Evolutionary conservation across 2,329 filamentous ascomycete species (phyloP).

Genomic region (Microsporum ferrugineum): DNA sequence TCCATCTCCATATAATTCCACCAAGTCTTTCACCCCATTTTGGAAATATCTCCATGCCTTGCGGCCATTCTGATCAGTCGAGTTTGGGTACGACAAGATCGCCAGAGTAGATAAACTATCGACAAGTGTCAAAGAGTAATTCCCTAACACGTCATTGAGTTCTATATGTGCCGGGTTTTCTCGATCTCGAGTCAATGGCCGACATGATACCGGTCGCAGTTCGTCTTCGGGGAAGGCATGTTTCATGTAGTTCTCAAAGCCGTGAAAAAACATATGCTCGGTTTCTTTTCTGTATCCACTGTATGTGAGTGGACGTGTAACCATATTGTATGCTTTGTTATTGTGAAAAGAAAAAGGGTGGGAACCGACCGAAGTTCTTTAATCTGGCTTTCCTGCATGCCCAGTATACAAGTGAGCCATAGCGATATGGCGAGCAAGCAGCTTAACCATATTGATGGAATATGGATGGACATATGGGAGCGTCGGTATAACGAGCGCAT

Average conservation of each 20-base stretch:
- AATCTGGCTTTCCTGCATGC: slow-evolving; percentile 27
- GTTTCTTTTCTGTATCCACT: slow-evolving; percentile 31
- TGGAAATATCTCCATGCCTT: slow-evolving; percentile 67
- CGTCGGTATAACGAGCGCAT: slow-evolving; percentile 34
- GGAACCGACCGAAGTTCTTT: slow-evolving; percentile 26
- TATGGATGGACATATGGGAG: slow-evolving; percentile 26
- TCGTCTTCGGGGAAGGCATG: slow-evolving; percentile 94
- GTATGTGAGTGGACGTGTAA: background rate
- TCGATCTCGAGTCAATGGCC: slow-evolving; percentile 70
- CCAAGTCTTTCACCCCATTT: slow-evolving; percentile 61
- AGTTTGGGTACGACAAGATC: slow-evolving; percentile 68
- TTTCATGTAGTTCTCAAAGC: slow-evolving; percentile 87
- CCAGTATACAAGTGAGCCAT: slow-evolving; percentile 26
- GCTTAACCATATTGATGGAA: slow-evolving; percentile 23
- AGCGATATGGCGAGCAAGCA: slow-evolving; percentile 24
- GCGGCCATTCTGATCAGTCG: slow-evolving; percentile 42
- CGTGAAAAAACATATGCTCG: slow-evolving; percentile 83
- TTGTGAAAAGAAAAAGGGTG: background rate
- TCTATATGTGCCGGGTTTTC: slow-evolving; percentile 69
- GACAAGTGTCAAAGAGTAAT: slow-evolving; percentile 91
- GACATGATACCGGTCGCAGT: slow-evolving; percentile 75
- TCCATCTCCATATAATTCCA: slow-evolving; percentile 79
- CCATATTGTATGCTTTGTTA: background rate
- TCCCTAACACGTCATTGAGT: slow-evolving; percentile 89
- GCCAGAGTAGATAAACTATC: slow-evolving; percentile 91